Evolutionary conservation across 2,329 filamentous ascomycete species (phyloP).

Genomic region (Botrytis paeoniae): DNA sequence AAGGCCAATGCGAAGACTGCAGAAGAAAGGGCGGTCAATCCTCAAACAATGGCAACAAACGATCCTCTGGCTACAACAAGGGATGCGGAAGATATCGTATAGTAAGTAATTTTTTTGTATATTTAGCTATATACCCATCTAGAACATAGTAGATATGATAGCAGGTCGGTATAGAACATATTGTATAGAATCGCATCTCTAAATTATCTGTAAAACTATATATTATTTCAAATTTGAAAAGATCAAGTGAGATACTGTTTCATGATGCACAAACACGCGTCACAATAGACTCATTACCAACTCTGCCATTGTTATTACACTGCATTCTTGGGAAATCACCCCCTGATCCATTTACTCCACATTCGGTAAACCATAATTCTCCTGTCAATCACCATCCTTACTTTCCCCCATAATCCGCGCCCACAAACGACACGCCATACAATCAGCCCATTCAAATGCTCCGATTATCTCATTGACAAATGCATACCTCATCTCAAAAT

Average conservation of each 20-base stretch:
- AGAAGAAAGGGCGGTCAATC: slow-evolving; percentile 29
- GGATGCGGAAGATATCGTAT: background rate
- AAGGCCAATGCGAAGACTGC: slow-evolving; percentile 31
- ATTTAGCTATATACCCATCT: background rate
- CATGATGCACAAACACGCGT: background rate
- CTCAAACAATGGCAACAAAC: background rate
- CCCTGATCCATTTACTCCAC: background rate
- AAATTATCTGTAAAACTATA: background rate
- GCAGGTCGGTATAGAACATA: no score
- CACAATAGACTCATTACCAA: background rate
- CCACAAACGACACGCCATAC: background rate
- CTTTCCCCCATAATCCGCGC: background rate
- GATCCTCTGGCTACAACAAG: background rate
- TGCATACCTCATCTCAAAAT: background rate
- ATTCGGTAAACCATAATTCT: background rate
- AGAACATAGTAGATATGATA: background rate
- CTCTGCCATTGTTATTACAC: background rate
- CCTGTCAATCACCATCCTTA: background rate
- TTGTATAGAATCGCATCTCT: background rate
- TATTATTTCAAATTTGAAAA: background rate
- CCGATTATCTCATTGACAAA: background rate
- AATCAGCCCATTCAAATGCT: rapidly evolving
- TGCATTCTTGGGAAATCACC: background rate
- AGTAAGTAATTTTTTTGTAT: background rate
- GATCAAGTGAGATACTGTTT: background rate